Evolutionary conservation across 1,139 yeast species (phyloP), one percentile per base, ranked within the genome.

Genomic region (Suhomyces terraborum): DNA sequence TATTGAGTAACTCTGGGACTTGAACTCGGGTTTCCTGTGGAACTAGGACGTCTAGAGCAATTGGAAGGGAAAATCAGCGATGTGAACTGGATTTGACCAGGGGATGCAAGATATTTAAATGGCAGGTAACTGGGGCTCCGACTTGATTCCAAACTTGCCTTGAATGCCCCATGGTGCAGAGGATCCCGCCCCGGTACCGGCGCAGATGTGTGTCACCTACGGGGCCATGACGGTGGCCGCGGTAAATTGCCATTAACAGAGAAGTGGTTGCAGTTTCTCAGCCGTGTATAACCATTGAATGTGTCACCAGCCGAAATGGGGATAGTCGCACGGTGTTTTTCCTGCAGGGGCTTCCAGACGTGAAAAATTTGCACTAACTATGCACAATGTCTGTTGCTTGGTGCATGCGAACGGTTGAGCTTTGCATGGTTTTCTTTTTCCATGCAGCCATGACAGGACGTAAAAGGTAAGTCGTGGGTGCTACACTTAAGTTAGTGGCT

Each of bases 181-280:
- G n/a, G n/a, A n/a, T n/a, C 27, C 27, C 19, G 28, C 28, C 7
- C 28, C 35, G 34, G 21, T 19, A 17, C 28, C 13, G 14, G 13
- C 13, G 19, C 21, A 8, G n/a, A n/a, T n/a, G n/a, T n/a, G n/a
- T n/a, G n/a, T n/a, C n/a, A n/a, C n/a, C n/a, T n/a, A n/a, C n/a
- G n/a, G n/a, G n/a, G n/a, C n/a, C n/a, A 25, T 18, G 36, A n/a
- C 36, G 18, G 27, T 6, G n/a, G 14, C 20, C 27, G 35, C 35
- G 35, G 20, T 32, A 32, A 22, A 22, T 32, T 22, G 35, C 35
- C 35, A 9, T 32, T 16, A 14, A 5, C 14, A 23, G 27, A 27
- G 9, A 9, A 10, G 14, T 3, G n/a, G 30, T 10, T 16, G 20
- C 30, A 27, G 20, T 4, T 16, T 16, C 8, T 27, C 20, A 17